Percentiles rank a stretch among this genome's conserved stretches.
phyloP scores from a whole-genome alignment of 2,329 filamentous ascomycete species.

The Fusarium setosum region DNA sequence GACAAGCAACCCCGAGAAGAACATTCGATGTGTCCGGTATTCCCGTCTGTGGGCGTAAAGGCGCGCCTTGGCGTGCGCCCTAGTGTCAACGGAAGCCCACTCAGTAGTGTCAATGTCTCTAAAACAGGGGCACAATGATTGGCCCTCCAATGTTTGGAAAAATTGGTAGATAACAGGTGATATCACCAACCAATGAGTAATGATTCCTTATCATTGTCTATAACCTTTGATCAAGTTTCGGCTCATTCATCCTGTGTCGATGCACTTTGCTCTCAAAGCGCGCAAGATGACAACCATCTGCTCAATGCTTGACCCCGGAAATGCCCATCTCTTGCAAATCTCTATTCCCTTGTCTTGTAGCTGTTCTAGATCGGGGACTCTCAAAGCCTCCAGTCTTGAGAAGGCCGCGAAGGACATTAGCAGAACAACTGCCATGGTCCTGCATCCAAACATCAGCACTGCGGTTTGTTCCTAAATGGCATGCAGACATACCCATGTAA shows the following conservation, averaged over 20 bases:
- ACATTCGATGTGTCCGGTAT: not conserved
- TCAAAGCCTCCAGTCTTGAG: slow-evolving; percentile 17
- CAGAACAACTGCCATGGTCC: slow-evolving; percentile 31
- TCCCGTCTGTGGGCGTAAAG: not conserved
- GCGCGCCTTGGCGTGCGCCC: slow-evolving; percentile 19
- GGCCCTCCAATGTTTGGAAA: too few species aligned
- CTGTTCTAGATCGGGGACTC: slow-evolving; percentile 28
- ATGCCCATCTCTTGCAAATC: slow-evolving; percentile 35
- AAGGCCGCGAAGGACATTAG: slow-evolving; percentile 33
- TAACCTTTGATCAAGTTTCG: not conserved
- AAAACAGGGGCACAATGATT: too few species aligned
- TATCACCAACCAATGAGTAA: not conserved
- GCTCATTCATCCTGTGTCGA: slow-evolving; percentile 20
- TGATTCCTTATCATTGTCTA: rapidly evolving
- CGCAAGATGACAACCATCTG: slow-evolving; percentile 37
- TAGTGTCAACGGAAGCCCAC: slow-evolving; percentile 15
- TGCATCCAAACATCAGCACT: not conserved
- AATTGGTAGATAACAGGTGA: not conserved
- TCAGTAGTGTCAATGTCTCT: not conserved
- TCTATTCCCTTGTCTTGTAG: slow-evolving; percentile 33
- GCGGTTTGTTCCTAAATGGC: rapidly evolving
- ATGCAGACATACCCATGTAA: slow-evolving; percentile 20
- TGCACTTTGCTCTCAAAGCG: slow-evolving; percentile 31
- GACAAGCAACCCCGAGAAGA: too few species aligned
- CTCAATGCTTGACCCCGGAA: slow-evolving; percentile 33